phyloP scores from a whole-genome alignment of 1,284 basidiomycete genomes.

The Spongiforma sp. region DNA sequence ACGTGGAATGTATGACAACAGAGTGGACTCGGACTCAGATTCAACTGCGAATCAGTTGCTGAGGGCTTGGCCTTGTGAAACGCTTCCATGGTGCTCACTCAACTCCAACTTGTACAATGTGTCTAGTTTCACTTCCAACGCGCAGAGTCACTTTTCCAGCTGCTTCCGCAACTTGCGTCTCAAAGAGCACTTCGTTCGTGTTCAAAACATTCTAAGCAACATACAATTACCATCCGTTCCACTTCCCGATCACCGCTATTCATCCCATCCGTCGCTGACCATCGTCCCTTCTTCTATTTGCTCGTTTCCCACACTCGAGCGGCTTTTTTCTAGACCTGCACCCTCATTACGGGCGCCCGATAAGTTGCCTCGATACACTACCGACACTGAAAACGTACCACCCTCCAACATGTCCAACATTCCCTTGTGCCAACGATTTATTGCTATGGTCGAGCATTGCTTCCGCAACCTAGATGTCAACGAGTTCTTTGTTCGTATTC shows the following conservation, averaged over 20 bases:
- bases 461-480: no score
- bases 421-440: not conserved
- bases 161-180: conserved; percentile 22
- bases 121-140: not conserved
- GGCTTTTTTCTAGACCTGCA: not conserved
- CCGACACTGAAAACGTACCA: conserved; percentile 19
- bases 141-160: conserved; percentile 8
- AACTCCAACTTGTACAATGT: conserved; percentile 2
- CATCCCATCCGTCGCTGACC: not conserved
- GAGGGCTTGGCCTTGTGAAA: conserved; percentile 19
- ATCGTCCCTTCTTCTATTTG: not conserved
- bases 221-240: not conserved
- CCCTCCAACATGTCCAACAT: conserved; percentile 8
- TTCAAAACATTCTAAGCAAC: conserved; percentile 17
- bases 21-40: not conserved
- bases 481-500: no score
- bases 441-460: not conserved
- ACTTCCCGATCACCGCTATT: not conserved
- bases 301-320: not conserved
- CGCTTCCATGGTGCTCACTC: not conserved
- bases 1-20: conserved; percentile 8
- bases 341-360: not conserved
- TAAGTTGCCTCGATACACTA: not conserved
- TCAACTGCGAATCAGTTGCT: not conserved
- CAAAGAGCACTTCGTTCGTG: conserved; percentile 14